Evolutionary conservation across 1,284 basidiomycete genomes (phyloP).

Genomic region (Trichosporon asahii): DNA sequence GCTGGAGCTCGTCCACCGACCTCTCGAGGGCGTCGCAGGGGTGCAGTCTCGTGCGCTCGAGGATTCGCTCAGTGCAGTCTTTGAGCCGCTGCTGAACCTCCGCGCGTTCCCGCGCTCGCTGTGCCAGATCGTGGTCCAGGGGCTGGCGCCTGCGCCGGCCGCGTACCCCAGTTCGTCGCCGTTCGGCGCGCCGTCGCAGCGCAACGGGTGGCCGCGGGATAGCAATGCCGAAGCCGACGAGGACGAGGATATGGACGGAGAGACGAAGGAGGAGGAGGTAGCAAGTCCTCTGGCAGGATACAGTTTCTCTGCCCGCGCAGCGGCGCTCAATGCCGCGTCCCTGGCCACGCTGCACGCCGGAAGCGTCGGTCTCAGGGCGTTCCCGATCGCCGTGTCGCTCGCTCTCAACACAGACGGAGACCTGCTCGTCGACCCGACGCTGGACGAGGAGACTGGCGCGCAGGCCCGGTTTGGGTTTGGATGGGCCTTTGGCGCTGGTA

Average conservation of each 20-base stretch:
- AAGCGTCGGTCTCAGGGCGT: conserved; percentile 49
- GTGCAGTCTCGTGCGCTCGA: conserved; percentile 46
- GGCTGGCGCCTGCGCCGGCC: conserved; percentile 53
- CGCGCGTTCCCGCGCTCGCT: conserved; percentile 57
- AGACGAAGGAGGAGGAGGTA: background rate
- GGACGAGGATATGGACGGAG: background rate
- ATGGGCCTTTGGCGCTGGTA: conserved; percentile 50
- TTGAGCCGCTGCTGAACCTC: conserved; percentile 52
- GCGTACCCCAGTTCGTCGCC: conserved; percentile 29
- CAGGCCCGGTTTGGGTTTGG: conserved; percentile 57
- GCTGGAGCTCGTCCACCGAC: conserved; percentile 56
- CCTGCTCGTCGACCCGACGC: conserved; percentile 66
- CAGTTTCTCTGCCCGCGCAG: conserved; percentile 47
- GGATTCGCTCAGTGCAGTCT: conserved; percentile 40
- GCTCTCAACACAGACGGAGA: conserved; percentile 53
- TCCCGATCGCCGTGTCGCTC: conserved; percentile 53
- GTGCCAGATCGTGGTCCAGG: conserved; percentile 64
- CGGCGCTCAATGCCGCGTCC: conserved; percentile 58
- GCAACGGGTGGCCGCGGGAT: conserved; percentile 34
- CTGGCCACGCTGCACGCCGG: conserved; percentile 54
- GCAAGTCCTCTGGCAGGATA: background rate
- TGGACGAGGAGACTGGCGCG: conserved; percentile 63
- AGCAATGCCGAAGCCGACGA: conserved; percentile 27
- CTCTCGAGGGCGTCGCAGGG: conserved; percentile 54
- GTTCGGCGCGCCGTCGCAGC: conserved; percentile 28